Evolutionary conservation across 2,329 filamentous ascomycete species (phyloP), one percentile per base, ranked within the genome.

Genomic region (Sphaerulina musiva): DNA sequence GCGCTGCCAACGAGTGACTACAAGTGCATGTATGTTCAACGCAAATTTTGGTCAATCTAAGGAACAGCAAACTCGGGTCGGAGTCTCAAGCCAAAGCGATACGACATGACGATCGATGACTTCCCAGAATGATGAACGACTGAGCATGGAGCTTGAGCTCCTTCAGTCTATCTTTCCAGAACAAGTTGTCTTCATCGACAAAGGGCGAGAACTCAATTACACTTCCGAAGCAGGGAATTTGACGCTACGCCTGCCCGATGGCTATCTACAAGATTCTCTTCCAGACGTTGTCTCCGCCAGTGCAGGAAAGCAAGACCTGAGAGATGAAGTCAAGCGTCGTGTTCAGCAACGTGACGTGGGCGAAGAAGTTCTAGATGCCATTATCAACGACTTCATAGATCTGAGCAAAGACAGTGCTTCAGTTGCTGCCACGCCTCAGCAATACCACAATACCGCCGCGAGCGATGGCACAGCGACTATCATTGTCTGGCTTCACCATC

Each of bases 401-500:
- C 51, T 73, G 5, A 51, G 66, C 9, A 60, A 61, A 29, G 43
- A 54, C 26, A 47, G 34, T 39, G 26, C 10, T 1, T 2, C 12
- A 8, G 32, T 44, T 12, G 17, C 41, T 23, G 32, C 43, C 44
- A 26, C 40, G 42, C 34, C 23, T 12, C n/a, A 39, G 26, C 46
- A 38, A 20, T 46, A 47, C 12, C 6, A 29, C 20, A 17, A 49
- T 29, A 29, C 5, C 32, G 51, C 36, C 6, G 29, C 45, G 5
- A 45, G 36, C 8, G 44, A 36, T 26, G 5, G 9, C 29, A 42
- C 38, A 2, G 10, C 42, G 7, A 31, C 73, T 2, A 67, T 74
- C 26, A 68, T 76, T 14, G 68, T 76, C 46, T 76, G 72, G 70
- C 68, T 76, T 0, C 74, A 76, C 43, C 74, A 76, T 48, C 67